Percentiles rank a stretch among this genome's conserved stretches.
These are phyloP conservation scores for Elymus sibiricus DNA, from an alignment of 176 grass and related monocot genomes.

Conservation along the genomic window DNA sequence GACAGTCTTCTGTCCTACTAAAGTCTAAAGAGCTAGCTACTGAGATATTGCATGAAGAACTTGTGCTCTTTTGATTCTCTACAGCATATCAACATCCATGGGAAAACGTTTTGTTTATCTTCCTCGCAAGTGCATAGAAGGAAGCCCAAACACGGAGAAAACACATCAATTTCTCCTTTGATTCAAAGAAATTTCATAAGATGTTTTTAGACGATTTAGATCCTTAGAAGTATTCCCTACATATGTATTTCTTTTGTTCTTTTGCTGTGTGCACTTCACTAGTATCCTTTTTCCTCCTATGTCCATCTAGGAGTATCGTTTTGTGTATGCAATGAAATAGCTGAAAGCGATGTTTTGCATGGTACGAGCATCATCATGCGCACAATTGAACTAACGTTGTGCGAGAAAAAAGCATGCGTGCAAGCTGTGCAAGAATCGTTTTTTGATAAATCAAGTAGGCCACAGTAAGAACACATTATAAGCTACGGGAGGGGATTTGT, in stretches of 20 bases:
- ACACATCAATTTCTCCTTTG: not conserved
- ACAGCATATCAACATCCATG: constrained; percentile 21
- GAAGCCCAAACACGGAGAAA: not conserved
- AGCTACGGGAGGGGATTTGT: too few species aligned
- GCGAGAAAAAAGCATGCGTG: not conserved
- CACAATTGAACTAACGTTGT: not conserved
- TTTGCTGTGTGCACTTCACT: too few species aligned
- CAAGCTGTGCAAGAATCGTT: not conserved
- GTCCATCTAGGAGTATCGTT: not conserved
- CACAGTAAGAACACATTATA: too few species aligned
- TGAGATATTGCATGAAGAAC: constrained; percentile 18
- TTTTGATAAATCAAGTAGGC: not conserved
- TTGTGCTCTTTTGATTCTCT: constrained; percentile 32
- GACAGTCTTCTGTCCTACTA: constrained; percentile 47
- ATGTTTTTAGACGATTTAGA: not conserved
- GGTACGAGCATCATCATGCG: not conserved
- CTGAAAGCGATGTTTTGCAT: not conserved
- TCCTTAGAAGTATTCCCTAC: not conserved
- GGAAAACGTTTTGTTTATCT: not conserved
- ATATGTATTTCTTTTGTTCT: not conserved
- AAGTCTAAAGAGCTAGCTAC: constrained; percentile 34
- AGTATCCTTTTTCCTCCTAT: not conserved
- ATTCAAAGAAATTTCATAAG: not conserved
- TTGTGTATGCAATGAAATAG: not conserved
- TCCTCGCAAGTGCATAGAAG: not conserved